These are phyloP conservation scores for Venturia aucupariae DNA, from an alignment of 2,329 filamentous ascomycete genomes.

Conservation along the genomic window DNA sequence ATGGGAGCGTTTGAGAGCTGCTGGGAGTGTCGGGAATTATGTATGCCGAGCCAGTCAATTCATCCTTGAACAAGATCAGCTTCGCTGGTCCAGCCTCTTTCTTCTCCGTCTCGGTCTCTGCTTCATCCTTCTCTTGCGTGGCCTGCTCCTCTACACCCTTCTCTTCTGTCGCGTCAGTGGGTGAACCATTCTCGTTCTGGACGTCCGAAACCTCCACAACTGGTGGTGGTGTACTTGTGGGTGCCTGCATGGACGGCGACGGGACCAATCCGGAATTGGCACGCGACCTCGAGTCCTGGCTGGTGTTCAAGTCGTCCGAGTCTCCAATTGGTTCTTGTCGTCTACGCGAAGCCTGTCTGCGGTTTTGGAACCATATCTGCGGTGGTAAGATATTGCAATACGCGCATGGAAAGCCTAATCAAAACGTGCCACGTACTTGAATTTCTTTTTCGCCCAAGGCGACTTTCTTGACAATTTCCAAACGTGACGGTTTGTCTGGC, in stretches of 20 bases:
- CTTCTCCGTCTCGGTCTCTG: not conserved
- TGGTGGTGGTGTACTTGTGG: constrained; percentile 19
- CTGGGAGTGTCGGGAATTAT: not conserved
- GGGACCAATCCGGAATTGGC: not conserved
- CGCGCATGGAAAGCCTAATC: constrained; percentile 12
- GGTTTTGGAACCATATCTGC: constrained; percentile 97
- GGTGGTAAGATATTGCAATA: constrained; percentile 5
- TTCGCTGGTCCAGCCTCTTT: not conserved
- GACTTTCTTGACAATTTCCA: constrained; percentile 75
- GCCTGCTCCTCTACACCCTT: not conserved
- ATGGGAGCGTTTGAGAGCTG: constrained; percentile 1
- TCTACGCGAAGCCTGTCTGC: constrained; percentile 82
- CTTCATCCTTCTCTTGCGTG: not conserved
- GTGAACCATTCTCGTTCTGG: not conserved
- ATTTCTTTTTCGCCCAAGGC: constrained; percentile 92
- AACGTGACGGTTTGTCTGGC: constrained; percentile 80
- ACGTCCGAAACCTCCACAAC: not conserved
- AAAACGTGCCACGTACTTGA: constrained; percentile 56
- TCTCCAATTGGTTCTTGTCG: constrained; percentile 59
- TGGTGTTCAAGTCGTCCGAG: not conserved
- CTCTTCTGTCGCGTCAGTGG: not conserved
- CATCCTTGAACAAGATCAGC: not conserved
- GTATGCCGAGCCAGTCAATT: constrained; percentile 3
- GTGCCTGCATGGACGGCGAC: constrained; percentile 32
- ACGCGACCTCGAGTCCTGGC: not conserved